Base-by-base conservation (phyloP, 2,329 filamentous ascomycete genomes). In the Hansfordia pulvinata region DNA sequence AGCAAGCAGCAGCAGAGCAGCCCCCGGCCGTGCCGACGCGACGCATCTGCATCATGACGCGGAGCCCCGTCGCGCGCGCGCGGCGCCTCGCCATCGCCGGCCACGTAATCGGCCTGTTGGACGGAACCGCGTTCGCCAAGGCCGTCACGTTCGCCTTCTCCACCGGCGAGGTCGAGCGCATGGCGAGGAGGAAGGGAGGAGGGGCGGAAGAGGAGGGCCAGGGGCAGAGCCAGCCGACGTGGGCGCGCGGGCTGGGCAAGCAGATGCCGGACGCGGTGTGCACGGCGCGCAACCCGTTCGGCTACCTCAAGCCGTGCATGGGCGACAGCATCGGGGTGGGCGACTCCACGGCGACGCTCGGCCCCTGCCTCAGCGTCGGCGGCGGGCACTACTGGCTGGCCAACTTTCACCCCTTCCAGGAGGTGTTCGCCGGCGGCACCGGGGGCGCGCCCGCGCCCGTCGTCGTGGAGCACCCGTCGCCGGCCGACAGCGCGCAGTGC, bases 391-490 rank as follows among this genome's bases (percentile, higher is more conserved):
- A 49, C 30, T 60, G 56, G 56, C 39, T 61, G 2, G 53, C 50
- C 11, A 59, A 53, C 34, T 60, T 56, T 17, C 57, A 61, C 30
- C 56, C 57, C 4, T 60, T 61, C 30, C 29, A 54, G 5, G 49
- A 58, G n/a, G n/a, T n/a, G n/a, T n/a, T n/a, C n/a, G n/a, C n/a
- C n/a, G 7, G 49, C 46, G 1, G 50, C 43, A 18, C 44, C 43
- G 13, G 35, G 40, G 8, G 35, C 40, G 1, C 32, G 35, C 1
- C 30, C 35, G 1, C n/a, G n/a, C n/a, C n/a, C n/a, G 43, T 56
- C 14, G 25, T 35, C 4, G 38, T 58, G 6, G 49, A 59, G 29
- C 57, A 60, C 19, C 57, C 57, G 1, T 60, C 57, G 1, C 49
- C 46, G 2, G 37, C 46, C n/a, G 57, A 60, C 30, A 49, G 56